A percentile compares a stretch with the other conserved stretches of the same genome.
These are phyloP conservation scores for Odontarrhena argentea DNA, from an alignment of 345 rosid genomes.

Conservation along the genomic window DNA sequence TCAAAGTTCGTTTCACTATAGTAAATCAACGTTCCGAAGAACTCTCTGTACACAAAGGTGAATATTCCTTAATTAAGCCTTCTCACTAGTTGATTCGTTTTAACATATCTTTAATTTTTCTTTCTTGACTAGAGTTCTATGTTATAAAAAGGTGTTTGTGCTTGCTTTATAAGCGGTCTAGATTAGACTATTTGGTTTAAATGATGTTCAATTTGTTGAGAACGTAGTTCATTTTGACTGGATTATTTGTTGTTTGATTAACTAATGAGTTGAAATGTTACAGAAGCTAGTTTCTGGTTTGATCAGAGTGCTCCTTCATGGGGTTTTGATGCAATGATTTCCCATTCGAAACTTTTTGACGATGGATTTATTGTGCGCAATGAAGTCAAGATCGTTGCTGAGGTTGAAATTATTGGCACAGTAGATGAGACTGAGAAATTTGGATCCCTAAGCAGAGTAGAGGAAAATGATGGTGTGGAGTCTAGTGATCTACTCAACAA, in stretches of 20 bases:
- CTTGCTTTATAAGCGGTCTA: no score
- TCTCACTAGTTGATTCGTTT: no score
- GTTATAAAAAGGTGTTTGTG: neutral
- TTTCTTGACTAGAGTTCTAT: neutral
- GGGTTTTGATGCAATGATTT: slow-evolving; percentile 78
- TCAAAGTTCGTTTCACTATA: no score
- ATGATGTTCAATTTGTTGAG: neutral
- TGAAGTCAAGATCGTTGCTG: slow-evolving; percentile 62
- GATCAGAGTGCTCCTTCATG: slow-evolving; percentile 71
- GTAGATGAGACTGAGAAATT: neutral
- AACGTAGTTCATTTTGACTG: neutral
- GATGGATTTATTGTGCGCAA: slow-evolving; percentile 61
- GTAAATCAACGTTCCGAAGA: no score
- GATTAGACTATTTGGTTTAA: neutral
- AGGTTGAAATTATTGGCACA: slow-evolving; percentile 32
- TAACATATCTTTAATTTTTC: no score
- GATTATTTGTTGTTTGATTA: slow-evolving; percentile 14
- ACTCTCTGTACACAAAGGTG: no score
- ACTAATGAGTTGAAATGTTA: slow-evolving; percentile 48
- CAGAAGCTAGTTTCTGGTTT: slow-evolving; percentile 54
- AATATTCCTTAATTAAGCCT: no score
- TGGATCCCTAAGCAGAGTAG: neutral
- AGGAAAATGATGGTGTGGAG: neutral
- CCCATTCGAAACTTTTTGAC: slow-evolving; percentile 53
- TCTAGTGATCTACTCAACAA: neutral